These are phyloP conservation scores for Steccherinum ochraceum DNA, from an alignment of 768 basidiomycete species.

Conservation along the genomic window DNA sequence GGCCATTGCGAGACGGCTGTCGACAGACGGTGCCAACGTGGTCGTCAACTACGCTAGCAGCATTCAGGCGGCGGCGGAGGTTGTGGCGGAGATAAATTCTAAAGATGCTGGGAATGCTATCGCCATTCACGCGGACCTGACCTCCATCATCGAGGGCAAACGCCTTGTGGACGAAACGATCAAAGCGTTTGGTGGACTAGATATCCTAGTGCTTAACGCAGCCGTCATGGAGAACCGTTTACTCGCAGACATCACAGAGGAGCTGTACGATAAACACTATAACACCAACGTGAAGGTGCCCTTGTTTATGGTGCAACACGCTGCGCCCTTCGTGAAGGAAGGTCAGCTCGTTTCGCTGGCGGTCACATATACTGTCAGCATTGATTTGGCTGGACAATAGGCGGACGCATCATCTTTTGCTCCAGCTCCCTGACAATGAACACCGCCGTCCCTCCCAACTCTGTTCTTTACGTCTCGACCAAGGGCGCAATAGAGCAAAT, in stretches of 20 bases:
- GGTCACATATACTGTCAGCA: too few relatives aligned
- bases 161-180: slow-evolving; percentile 18
- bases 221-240: slow-evolving; percentile 8
- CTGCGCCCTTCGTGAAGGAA: slow-evolving; percentile 30
- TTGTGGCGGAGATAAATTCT: slow-evolving; percentile 11
- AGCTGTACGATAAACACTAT: slow-evolving; percentile 26
- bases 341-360: slow-evolving; percentile 31
- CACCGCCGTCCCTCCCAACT: slow-evolving; percentile 35
- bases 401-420: slow-evolving; percentile 49
- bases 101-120: slow-evolving; percentile 12
- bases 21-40: slow-evolving; percentile 22
- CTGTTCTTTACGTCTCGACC: slow-evolving; percentile 41
- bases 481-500: slow-evolving; percentile 54
- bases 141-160: slow-evolving; percentile 14
- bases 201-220: slow-evolving; percentile 24
- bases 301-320: slow-evolving; percentile 42
- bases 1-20: slow-evolving; percentile 22
- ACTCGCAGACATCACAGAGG: not conserved
- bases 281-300: slow-evolving; percentile 48
- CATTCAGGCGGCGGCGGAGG: slow-evolving; percentile 13
- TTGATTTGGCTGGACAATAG: slow-evolving; percentile 12
- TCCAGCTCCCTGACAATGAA: slow-evolving; percentile 39
- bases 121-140: slow-evolving; percentile 21
- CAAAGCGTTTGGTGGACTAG: slow-evolving; percentile 24
- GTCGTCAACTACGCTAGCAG: slow-evolving; percentile 15